phyloP scores from a whole-genome alignment of 352 stramenopile genomes.

The Pythium grandisporangium region DNA sequence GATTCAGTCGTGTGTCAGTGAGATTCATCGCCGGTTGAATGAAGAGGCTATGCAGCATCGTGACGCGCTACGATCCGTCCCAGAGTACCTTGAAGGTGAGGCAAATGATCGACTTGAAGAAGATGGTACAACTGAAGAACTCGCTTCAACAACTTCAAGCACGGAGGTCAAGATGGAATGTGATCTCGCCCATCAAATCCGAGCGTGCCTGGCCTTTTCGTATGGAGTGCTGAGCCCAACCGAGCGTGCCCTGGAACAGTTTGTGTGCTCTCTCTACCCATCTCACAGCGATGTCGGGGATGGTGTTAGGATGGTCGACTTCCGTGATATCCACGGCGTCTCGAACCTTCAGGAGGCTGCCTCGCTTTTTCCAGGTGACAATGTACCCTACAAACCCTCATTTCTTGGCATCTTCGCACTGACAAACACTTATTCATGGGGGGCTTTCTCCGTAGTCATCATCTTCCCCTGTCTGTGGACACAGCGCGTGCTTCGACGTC shows the following conservation, averaged over 20 bases:
- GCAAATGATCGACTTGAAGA: background rate
- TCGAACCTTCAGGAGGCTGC: constrained; percentile 23
- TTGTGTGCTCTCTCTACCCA: constrained; percentile 5
- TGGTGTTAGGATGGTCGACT: background rate
- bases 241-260: constrained; percentile 4
- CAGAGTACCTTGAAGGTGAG: background rate
- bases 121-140: background rate
- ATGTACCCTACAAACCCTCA: no score
- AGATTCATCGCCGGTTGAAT: no score
- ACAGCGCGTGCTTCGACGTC: constrained; percentile 34
- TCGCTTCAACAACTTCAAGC: constrained; percentile 14
- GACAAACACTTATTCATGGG: background rate
- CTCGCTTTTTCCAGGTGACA: constrained; percentile 56
- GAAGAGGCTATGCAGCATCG: no score
- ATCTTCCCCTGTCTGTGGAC: constrained; percentile 54
- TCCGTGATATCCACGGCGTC: constrained; percentile 19
- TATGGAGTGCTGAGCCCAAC: constrained; percentile 18
- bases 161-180: constrained; percentile 13
- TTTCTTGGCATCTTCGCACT: no score
- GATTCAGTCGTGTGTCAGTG: no score
- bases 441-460: constrained; percentile 21
- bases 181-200: constrained; percentile 22
- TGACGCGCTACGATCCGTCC: no score
- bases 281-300: no score
- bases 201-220: constrained; percentile 32